These are phyloP conservation scores for Fusarium drepaniforme DNA, from an alignment of 2,329 filamentous ascomycete genomes.

Conservation along the genomic window DNA sequence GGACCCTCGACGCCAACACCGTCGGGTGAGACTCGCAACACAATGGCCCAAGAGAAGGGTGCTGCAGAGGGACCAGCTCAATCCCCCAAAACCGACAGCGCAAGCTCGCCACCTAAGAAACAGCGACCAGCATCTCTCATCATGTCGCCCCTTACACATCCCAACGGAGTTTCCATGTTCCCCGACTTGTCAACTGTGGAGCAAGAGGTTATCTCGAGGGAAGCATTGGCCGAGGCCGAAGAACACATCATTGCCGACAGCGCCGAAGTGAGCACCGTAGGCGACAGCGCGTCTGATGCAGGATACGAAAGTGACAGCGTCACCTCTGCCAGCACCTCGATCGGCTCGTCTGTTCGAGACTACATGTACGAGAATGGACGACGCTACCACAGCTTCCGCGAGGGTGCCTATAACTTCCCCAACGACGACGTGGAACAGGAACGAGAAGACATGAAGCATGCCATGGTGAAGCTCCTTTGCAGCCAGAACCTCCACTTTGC, in stretches of 20 bases:
- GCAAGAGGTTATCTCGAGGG: constrained; percentile 51
- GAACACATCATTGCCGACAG: constrained; percentile 52
- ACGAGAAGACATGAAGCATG: constrained; percentile 68
- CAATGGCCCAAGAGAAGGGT: constrained; percentile 5
- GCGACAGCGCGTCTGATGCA: constrained; percentile 47
- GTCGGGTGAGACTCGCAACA: neutral
- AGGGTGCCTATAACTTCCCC: constrained; percentile 68
- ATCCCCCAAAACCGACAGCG: neutral
- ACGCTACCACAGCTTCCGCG: constrained; percentile 67
- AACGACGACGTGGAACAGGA: constrained; percentile 72
- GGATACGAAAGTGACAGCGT: constrained; percentile 54
- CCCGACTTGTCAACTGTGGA: constrained; percentile 50
- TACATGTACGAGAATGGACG: constrained; percentile 70
- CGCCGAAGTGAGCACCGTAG: constrained; percentile 38
- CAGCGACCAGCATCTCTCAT: constrained; percentile 38
- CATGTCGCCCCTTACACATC: constrained; percentile 51
- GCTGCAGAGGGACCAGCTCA: constrained; percentile 8
- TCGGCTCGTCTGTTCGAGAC: constrained; percentile 58
- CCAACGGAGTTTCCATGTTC: constrained; percentile 53
- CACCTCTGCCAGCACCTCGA: constrained; percentile 53
- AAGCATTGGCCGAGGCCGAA: constrained; percentile 53
- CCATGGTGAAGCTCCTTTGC: constrained; percentile 62
- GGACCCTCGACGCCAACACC: neutral
- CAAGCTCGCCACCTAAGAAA: constrained; percentile 1
- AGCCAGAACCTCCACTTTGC: constrained; percentile 64